Evolutionary conservation across 345 rosid species (phyloP).

Genomic region (Hirschfeldia incana): DNA sequence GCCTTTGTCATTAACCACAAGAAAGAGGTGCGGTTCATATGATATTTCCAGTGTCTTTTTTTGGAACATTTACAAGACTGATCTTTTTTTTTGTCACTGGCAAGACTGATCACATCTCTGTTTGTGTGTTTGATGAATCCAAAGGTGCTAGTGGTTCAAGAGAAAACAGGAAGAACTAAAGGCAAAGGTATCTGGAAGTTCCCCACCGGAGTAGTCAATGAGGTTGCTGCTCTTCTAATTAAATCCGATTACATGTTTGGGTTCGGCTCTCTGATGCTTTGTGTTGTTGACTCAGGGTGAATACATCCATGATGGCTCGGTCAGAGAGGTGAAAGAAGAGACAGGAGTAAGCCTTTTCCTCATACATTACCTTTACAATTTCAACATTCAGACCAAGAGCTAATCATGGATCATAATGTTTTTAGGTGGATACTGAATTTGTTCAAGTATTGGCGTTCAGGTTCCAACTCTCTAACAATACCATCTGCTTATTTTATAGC

Average conservation of each 20-base stretch:
- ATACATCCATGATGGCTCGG: slow-evolving; percentile 70
- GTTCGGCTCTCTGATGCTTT: slow-evolving; percentile 18
- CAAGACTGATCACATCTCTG: slow-evolving; percentile 2
- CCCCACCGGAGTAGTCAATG: slow-evolving; percentile 81
- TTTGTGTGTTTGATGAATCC: background rate
- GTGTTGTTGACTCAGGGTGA: slow-evolving; percentile 62
- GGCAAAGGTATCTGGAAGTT: slow-evolving; percentile 82
- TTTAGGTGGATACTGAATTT: slow-evolving; percentile 74
- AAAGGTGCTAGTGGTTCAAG: slow-evolving; percentile 81
- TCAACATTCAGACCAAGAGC: slow-evolving; percentile 5
- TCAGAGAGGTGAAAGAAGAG: slow-evolving; percentile 94
- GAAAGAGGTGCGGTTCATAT: slow-evolving; percentile 56
- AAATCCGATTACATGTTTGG: background rate
- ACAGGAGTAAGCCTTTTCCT: slow-evolving; percentile 64
- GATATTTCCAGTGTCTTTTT: background rate
- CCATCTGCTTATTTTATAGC: slow-evolving; percentile 7
- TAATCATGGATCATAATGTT: slow-evolving; percentile 15
- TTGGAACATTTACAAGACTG: background rate
- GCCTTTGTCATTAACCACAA: slow-evolving; percentile 76
- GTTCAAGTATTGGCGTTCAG: slow-evolving; percentile 79
- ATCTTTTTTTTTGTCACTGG: too few relatives aligned
- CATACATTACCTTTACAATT: background rate
- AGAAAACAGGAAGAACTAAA: slow-evolving; percentile 52
- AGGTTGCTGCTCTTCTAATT: slow-evolving; percentile 46
- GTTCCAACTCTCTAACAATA: slow-evolving; percentile 35